Percentiles rank a stretch among this genome's conserved stretches.
Conservation (phyloP, 148 eudicot species). For the Tetragonia tetragonoides region DNA sequence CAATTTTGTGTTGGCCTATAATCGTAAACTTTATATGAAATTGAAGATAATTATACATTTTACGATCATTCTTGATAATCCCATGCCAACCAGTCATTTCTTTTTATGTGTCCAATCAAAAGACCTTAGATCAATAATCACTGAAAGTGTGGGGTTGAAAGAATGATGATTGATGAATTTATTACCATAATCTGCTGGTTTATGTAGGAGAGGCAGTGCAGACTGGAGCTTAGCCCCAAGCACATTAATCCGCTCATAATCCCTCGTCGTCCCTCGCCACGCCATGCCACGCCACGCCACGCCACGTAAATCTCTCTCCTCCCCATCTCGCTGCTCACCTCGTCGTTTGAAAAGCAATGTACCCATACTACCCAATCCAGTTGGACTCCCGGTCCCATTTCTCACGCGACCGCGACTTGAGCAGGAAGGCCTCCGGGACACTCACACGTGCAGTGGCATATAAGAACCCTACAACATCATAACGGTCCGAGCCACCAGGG, state of each 20-base stretch:
- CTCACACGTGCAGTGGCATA: slow-evolving; percentile 66
- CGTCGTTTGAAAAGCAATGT: slow-evolving; percentile 52
- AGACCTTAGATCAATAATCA: too few species aligned
- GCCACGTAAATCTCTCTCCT: slow-evolving; percentile 63
- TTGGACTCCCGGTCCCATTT: slow-evolving; percentile 74
- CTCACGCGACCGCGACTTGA: slow-evolving; percentile 58
- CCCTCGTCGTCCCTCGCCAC: slow-evolving; percentile 61
- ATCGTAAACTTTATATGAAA: too few species aligned
- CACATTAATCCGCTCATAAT: slow-evolving; percentile 68
- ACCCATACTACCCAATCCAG: slow-evolving; percentile 81
- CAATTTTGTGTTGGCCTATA: too few species aligned
- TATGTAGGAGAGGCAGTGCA: slow-evolving; percentile 33
- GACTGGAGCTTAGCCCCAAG: slow-evolving; percentile 49
- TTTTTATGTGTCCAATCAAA: too few species aligned
- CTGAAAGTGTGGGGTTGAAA: too few species aligned
- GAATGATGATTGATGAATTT: background rate
- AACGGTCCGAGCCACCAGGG: slow-evolving; percentile 29
- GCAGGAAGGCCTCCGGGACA: slow-evolving; percentile 40
- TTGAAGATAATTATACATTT: too few species aligned
- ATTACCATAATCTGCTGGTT: slow-evolving; percentile 19
- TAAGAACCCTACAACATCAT: slow-evolving; percentile 43
- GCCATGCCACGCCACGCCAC: slow-evolving; percentile 65
- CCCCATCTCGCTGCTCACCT: slow-evolving; percentile 32
- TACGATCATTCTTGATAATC: too few species aligned
- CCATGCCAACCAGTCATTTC: too few species aligned